phyloP scores from a whole-genome alignment of 352 stramenopile genomes.

The Blastocystis sp. region DNA sequence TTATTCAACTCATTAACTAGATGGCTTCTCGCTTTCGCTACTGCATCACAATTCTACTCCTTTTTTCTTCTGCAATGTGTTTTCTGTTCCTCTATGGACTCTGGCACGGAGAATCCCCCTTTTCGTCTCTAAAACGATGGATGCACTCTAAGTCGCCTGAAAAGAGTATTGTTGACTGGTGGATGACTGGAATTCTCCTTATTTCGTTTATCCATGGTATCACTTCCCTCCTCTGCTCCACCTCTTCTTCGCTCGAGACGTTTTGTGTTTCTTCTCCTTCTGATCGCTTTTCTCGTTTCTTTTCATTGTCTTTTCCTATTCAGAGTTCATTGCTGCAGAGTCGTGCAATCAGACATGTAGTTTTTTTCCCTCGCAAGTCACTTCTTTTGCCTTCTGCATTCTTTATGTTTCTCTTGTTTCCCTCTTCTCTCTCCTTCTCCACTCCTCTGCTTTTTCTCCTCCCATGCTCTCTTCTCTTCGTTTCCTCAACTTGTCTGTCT shows the following conservation, averaged over 20 bases:
- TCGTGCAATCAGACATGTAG: background rate
- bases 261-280: background rate
- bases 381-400: background rate
- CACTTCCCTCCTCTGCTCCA: background rate
- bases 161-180: background rate
- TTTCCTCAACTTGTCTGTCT: background rate
- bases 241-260: background rate
- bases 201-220: background rate
- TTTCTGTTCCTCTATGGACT: background rate
- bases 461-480: background rate
- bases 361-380: background rate
- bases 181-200: background rate
- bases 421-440: background rate
- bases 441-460: background rate
- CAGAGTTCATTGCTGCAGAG: background rate
- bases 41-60: background rate
- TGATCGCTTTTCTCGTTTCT: conserved; percentile 3
- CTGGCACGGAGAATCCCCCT: conserved; percentile 16
- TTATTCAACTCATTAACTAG: background rate
- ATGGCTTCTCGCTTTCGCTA: background rate
- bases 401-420: background rate
- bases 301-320: background rate
- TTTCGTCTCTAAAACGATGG: background rate
- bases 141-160: background rate
- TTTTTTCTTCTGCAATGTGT: background rate